Evolutionary conservation across 768 basidiomycete species (phyloP), one percentile per base, ranked within the genome.

Genomic region (Sistotremastrum niveocremeum): DNA sequence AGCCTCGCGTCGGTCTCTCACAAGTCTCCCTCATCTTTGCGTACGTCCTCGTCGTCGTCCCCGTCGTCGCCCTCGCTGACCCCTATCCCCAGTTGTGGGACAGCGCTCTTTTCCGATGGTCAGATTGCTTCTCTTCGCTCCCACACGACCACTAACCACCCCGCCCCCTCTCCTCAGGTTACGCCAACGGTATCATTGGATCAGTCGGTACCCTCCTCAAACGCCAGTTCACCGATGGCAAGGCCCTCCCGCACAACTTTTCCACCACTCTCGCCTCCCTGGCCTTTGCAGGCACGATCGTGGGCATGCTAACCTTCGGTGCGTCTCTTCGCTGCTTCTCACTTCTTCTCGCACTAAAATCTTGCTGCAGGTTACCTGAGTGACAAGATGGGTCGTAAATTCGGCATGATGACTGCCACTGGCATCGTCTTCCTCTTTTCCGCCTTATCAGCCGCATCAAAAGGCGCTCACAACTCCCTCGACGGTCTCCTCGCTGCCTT

Each of bases 101-200:
- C 87, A 3, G 86, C 87, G 38, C 67, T 89, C 39, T 88, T 90
- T 65, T 87, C 85, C 30, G 86, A 90, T 60, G 86, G 85, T 82
- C 62, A 30, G 53, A 35, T 7, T 4, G 7, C 30, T 33, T 5
- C 41, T 6, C 11, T 30, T 7, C 39, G 41, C 34, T 34, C 41
- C 36, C n/a, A 41, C 35, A 35, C 39, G 39, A 39, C n/a, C 6
- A 45, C 32, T 9, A 10, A 38, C 34, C 47, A 6, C 28, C 20
- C 20, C 20, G 20, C 20, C 20, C 20, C 20, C 20, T 20, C 20
- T 20, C 20, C 5, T 43, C 47, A 86, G 84, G 84, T 31, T 89
- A 87, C 58, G 80, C 84, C 28, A 87, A 87, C 59, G 77, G 75
- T 57, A 68, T 85, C 54, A 86, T 89, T 39, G 49, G 56, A 41